Base-by-base conservation (phyloP, 805 yeast species). In the Saturnispora mendoncae region DNA sequence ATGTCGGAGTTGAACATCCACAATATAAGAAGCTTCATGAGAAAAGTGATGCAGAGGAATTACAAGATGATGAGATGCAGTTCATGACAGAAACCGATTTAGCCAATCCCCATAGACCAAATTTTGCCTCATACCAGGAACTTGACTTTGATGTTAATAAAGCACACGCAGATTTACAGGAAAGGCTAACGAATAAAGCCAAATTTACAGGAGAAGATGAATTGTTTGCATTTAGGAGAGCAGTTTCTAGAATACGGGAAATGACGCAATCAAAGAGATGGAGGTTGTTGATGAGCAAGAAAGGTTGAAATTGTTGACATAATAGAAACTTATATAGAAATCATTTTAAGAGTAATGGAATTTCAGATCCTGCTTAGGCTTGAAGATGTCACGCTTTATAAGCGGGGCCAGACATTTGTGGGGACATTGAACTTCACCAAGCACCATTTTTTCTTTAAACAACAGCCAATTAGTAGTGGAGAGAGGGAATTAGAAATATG, bases 151-250 rank as follows among this genome's bases (percentile, higher is more conserved):
- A 55, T 42, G 58, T 48, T 43, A 46, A 13, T 33, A 29, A 35
- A 9, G 46, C 43, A 23, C 39, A 46, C 5, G 43, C 38, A 7
- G 50, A 49, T 15, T 41, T 56, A 29, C 44, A 49, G 20, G 59
- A 60, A 9, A 65, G 75, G 50, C 76, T 67, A 49, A 64, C 70
- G 12, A 67, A 76, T 39, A 55, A 69, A 15, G 62, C 65, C 9
- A 75, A 77, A 8, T 81, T 80, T 51, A 80, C 86, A 0, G 88
- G 88, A 19, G 85, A 81, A 51, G 88, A 80, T 57, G 88, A 81
- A 53, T 70, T 69, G 60, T 80, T 80, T 59, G 86, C 88, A 3
- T 80, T 71, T 51, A 76, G 74, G 46, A 61, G 88, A 48, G 87
- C 88, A 0, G 78, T 80, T 1, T 75, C 80, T 51, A 61, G 88